Percentiles rank a stretch among this genome's conserved stretches.
These are phyloP conservation scores for Chalara sp. DNA, from an alignment of 2,329 filamentous ascomycete species.

Conservation along the genomic window DNA sequence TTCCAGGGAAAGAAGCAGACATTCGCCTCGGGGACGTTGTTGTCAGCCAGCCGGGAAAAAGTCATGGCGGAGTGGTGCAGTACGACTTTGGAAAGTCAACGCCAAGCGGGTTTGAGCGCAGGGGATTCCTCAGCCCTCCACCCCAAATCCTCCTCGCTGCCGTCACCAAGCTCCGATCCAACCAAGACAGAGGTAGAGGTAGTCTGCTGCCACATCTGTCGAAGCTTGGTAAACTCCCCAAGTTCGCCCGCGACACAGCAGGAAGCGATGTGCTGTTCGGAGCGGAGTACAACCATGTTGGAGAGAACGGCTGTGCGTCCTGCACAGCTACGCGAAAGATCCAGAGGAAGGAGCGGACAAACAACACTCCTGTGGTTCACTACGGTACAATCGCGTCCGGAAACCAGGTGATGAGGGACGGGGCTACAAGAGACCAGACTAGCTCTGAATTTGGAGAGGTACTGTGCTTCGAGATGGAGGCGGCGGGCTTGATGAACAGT, in stretches of 20 bases:
- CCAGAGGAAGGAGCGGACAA: neutral
- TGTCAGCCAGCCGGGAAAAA: constrained; percentile 9
- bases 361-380: neutral
- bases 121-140: constrained; percentile 9
- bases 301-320: neutral
- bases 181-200: neutral
- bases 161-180: constrained; percentile 5
- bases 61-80: constrained; percentile 14
- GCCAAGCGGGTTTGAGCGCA: constrained; percentile 2
- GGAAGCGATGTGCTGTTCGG: neutral
- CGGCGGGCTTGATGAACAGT: neutral
- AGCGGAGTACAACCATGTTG: neutral
- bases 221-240: neutral
- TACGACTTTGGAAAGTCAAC: constrained; percentile 17
- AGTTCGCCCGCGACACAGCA: neutral
- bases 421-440: constrained; percentile 16
- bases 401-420: constrained; percentile 26
- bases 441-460: constrained; percentile 18
- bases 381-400: constrained; percentile 22
- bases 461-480: constrained; percentile 21
- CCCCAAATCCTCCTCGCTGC: constrained; percentile 8
- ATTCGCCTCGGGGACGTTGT: constrained; percentile 2
- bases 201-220: neutral
- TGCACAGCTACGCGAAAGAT: neutral
- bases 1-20: constrained; percentile 4